Base-by-base conservation (phyloP, 805 yeast genomes). In the Zygotorulaspora florentina region DNA sequence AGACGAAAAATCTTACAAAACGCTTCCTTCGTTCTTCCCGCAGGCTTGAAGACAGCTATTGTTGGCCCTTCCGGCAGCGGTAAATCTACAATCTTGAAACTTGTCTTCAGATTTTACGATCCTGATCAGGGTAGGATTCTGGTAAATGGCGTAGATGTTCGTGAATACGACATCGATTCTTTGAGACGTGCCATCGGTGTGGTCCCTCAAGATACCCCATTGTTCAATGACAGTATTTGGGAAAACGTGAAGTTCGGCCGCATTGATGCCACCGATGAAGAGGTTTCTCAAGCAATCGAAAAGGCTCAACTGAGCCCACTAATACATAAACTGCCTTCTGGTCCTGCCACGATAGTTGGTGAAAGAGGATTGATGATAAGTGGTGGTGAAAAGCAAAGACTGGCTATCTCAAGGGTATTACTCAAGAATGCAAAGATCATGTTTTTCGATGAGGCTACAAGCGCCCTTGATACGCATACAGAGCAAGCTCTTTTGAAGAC, bases 361-460 rank as follows among this genome's bases (percentile, higher is more conserved):
- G 99, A 93, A 65, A 73, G 95, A 61, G 99, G 99, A n/a, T 76
- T 93, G 76, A 93, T 93, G 99, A 90, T 93, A 39, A 88, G 96
- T 20, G 99, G 99, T n/a, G 99, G 99, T 50, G 99, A 93, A 64
- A 90, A 93, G 64, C 99, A 93, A 67, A 72, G 99, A 51, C 72
- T 93, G 35, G 98, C 99, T 0, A 88, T 93, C 53, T 93, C 97
- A 0, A 75, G 99, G 52, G 78, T 93, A n/a, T 66, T 93, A 36
- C 68, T 93, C 55, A 93, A 93, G 65, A 75, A 80, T 52, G 80
- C 97, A 0, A 91, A 93, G 23, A 87, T 93, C 40, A 85, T 95
- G 45, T 91, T 93, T 65, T 90, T 93, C 55, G 99, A 93, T 61
- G 99, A 93, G 61, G 98, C 99, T 2, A 87, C 99, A 0, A 84